A percentile compares a stretch with the other conserved stretches of the same genome.
These are phyloP conservation scores for Pestalotiopsis sp. DNA, from an alignment of 2,329 filamentous ascomycete species.

Conservation along the genomic window DNA sequence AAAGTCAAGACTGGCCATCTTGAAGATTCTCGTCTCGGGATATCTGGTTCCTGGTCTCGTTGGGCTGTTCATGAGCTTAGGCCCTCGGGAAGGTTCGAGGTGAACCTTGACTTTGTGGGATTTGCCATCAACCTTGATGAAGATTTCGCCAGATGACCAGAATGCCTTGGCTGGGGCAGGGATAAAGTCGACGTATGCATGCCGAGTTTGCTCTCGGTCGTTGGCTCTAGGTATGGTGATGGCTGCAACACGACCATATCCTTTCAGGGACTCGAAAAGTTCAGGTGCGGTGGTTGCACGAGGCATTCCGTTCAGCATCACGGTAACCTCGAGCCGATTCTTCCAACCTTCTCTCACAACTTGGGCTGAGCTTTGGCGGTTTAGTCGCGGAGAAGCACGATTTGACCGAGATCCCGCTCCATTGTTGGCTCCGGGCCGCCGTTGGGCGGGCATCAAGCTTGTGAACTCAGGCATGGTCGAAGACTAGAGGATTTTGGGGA, in stretches of 20 bases:
- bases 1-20: slow-evolving; percentile 57
- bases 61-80: slow-evolving; percentile 29
- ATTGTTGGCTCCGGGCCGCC: not conserved
- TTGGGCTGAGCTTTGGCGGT: slow-evolving; percentile 7
- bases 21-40: slow-evolving; percentile 41
- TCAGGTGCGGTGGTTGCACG: slow-evolving; percentile 38
- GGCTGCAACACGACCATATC: slow-evolving; percentile 53
- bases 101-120: not conserved
- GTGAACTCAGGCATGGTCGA: too few relatives aligned
- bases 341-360: slow-evolving; percentile 30
- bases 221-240: slow-evolving; percentile 58
- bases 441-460: not conserved
- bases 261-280: slow-evolving; percentile 55
- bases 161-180: slow-evolving; percentile 56
- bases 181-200: slow-evolving; percentile 57
- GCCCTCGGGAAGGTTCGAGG: not conserved
- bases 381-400: slow-evolving; percentile 3
- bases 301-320: slow-evolving; percentile 38
- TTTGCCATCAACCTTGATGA: slow-evolving; percentile 18
- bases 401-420: not conserved
- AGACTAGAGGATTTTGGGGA: too few relatives aligned
- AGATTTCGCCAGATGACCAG: slow-evolving; percentile 44
- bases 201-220: slow-evolving; percentile 38
- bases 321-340: slow-evolving; percentile 34
- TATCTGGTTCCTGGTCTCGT: slow-evolving; percentile 31